Percentiles rank a stretch among this genome's conserved stretches.
These are phyloP conservation scores for Talaromyces stipitatus DNA, from an alignment of 495 filamentous ascomycete genomes.

Conservation along the genomic window DNA sequence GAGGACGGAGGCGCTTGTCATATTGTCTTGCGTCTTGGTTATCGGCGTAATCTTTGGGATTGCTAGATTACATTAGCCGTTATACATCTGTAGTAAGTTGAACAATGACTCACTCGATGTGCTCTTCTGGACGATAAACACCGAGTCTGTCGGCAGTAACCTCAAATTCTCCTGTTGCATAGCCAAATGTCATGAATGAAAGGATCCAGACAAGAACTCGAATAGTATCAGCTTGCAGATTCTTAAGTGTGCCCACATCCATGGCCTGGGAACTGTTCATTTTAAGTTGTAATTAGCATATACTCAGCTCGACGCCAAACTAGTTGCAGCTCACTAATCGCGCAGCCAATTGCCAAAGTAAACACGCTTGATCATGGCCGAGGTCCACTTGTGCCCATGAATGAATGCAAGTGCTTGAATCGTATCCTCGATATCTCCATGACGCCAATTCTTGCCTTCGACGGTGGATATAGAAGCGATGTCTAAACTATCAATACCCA, in stretches of 20 bases:
- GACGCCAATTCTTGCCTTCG: constrained; percentile 93
- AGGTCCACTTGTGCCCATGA: constrained; percentile 89
- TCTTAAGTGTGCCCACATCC: constrained; percentile 86
- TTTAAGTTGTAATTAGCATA: background rate
- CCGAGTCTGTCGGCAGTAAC: constrained; percentile 88
- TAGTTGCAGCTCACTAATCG: constrained; percentile 29
- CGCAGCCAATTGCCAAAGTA: constrained; percentile 71
- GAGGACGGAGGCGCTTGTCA: constrained; percentile 75
- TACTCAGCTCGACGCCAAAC: background rate
- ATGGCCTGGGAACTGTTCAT: constrained; percentile 68
- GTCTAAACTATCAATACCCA: constrained; percentile 26
- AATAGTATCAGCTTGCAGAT: constrained; percentile 83
- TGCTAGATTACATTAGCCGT: constrained; percentile 28
- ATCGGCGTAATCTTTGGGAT: constrained; percentile 87
- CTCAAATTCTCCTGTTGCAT: constrained; percentile 95
- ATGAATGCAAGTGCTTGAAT: constrained; percentile 84
- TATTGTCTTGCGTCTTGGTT: constrained; percentile 76
- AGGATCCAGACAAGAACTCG: constrained; percentile 86
- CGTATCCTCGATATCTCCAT: constrained; percentile 96
- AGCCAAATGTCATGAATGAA: constrained; percentile 88
- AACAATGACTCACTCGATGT: constrained; percentile 55
- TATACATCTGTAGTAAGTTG: background rate
- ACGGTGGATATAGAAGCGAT: constrained; percentile 90
- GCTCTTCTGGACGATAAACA: constrained; percentile 90
- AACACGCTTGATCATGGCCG: constrained; percentile 77